Conservation (phyloP, 129 eudicot species). For the Kitagawia praeruptora region DNA sequence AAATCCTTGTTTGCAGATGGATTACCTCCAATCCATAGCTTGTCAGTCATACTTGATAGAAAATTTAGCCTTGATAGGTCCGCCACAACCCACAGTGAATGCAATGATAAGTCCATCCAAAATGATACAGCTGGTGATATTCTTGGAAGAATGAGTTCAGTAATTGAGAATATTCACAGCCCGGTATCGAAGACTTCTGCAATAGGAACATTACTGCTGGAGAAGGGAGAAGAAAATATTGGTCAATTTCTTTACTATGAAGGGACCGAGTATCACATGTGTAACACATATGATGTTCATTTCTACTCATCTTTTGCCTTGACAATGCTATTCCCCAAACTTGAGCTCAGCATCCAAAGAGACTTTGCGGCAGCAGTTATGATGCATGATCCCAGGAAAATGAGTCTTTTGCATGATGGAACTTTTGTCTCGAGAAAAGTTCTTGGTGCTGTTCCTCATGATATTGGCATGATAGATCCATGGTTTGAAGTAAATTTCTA, state of each 20-base stretch:
- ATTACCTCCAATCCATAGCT: constrained; percentile 40
- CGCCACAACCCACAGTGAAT: neutral
- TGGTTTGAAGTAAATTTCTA: constrained; percentile 58
- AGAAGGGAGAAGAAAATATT: constrained; percentile 49
- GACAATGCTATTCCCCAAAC: constrained; percentile 44
- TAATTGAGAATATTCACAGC: constrained; percentile 31
- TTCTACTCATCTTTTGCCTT: constrained; percentile 59
- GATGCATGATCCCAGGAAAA: constrained; percentile 58
- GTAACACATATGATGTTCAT: constrained; percentile 63
- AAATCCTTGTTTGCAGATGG: constrained; percentile 30
- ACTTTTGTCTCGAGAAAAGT: constrained; percentile 37
- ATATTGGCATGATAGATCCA: constrained; percentile 59
- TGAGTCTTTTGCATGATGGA: constrained; percentile 35
- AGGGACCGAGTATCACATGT: constrained; percentile 58
- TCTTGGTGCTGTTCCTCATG: constrained; percentile 70
- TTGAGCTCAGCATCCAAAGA: constrained; percentile 57
- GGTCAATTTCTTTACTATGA: constrained; percentile 59
- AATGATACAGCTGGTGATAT: constrained; percentile 39
- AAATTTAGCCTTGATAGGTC: constrained; percentile 35
- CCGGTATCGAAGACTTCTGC: constrained; percentile 32
- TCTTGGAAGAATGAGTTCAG: constrained; percentile 38
- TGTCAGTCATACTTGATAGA: constrained; percentile 24
- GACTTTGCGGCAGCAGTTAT: constrained; percentile 65
- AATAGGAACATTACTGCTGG: constrained; percentile 42
- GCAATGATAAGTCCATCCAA: constrained; percentile 9